Conservation (phyloP, 441 rosid species). For the Manihot esculenta region DNA sequence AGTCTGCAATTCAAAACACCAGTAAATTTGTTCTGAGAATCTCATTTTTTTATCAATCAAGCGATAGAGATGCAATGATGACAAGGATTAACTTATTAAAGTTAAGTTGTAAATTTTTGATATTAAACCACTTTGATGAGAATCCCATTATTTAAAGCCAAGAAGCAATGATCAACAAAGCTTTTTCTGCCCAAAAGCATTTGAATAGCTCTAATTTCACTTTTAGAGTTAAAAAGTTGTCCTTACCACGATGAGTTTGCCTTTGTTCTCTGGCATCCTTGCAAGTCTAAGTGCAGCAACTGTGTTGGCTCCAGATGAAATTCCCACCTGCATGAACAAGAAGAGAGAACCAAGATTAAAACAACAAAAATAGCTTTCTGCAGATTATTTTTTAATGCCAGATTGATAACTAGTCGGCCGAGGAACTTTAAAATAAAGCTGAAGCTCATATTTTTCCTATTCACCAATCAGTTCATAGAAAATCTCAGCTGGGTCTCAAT, state of each 20-base stretch:
- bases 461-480: not conserved
- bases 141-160: not conserved
- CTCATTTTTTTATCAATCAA: not conserved
- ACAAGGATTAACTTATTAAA: not conserved
- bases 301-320: constrained; percentile 90
- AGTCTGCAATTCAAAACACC: constrained; percentile 44
- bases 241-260: constrained; percentile 90
- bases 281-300: constrained; percentile 83
- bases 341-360: not conserved
- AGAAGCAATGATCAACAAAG: not conserved
- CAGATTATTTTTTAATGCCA: too few relatives aligned
- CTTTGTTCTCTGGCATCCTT: constrained; percentile 83
- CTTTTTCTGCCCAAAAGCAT: not conserved
- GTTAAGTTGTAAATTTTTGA: not conserved
- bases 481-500: too few relatives aligned
- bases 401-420: too few relatives aligned
- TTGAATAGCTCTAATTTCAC: not conserved
- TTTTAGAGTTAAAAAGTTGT: not conserved
- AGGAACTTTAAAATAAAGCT: too few relatives aligned
- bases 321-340: constrained; percentile 65
- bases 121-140: not conserved
- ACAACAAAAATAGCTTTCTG: too few relatives aligned
- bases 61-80: not conserved
- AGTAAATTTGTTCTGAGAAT: not conserved
- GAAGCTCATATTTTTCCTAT: too few relatives aligned